Evolutionary conservation across 2,329 filamentous ascomycete species (phyloP).

Genomic region (Paraphaeosphaeria sporulosa): DNA sequence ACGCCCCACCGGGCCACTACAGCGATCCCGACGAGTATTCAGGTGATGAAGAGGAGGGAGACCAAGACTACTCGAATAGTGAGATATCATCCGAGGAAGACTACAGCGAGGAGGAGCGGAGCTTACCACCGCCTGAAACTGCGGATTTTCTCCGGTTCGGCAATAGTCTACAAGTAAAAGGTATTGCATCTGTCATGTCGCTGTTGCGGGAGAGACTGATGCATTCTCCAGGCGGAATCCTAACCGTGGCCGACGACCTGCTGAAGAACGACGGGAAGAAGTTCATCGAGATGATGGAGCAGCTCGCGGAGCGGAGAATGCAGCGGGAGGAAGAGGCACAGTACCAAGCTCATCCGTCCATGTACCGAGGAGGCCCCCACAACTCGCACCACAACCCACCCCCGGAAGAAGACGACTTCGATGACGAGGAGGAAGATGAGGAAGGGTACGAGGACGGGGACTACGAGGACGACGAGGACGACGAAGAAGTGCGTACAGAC

Average conservation of each 20-base stretch:
- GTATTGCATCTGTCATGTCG: slow-evolving; percentile 50
- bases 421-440: slow-evolving; percentile 70
- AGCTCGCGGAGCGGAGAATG: slow-evolving; percentile 96
- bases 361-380: slow-evolving; percentile 51
- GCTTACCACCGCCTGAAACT: slow-evolving; percentile 71
- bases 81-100: slow-evolving; percentile 75
- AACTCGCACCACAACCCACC: slow-evolving; percentile 69
- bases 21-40: slow-evolving; percentile 63
- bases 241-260: slow-evolving; percentile 97
- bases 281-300: slow-evolving; percentile 99
- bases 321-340: slow-evolving; percentile 91
- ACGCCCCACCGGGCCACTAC: slow-evolving; percentile 73
- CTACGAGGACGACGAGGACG: slow-evolving; percentile 46
- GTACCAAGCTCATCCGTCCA: slow-evolving; percentile 66
- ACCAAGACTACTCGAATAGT: slow-evolving; percentile 58
- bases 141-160: slow-evolving; percentile 97
- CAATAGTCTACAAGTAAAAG: slow-evolving; percentile 94
- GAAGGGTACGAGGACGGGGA: slow-evolving; percentile 70
- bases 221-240: slow-evolving; percentile 78
- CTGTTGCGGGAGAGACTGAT: slow-evolving; percentile 31
- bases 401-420: slow-evolving; percentile 82
- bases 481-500: slow-evolving; percentile 43
- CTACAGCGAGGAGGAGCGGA: slow-evolving; percentile 69
- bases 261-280: slow-evolving; percentile 99
- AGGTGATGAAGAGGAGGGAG: slow-evolving; percentile 63